Evolutionary conservation across 192 early-diverging fungal species (phyloP), one percentile per base, ranked within the genome.

Genomic region (Umbelopsis isabellina): DNA sequence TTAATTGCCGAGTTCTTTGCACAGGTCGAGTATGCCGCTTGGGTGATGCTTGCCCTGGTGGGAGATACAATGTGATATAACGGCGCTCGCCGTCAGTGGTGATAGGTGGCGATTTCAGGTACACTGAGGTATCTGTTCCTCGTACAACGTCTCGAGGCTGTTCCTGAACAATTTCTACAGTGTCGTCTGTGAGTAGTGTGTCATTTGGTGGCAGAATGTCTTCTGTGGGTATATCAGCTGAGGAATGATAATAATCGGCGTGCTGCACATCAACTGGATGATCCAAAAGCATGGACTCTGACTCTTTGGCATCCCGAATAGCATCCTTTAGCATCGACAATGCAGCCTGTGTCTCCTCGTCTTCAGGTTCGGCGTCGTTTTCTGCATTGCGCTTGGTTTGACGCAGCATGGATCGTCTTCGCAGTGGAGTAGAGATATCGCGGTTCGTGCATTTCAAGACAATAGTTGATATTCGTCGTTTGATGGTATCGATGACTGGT

Each of bases 371-470:
- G 2, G 16, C 27, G 13, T 35, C 55, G 1, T 61, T 30, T 1
- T 61, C 55, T 5, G 12, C 3, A 3, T 12, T 15, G 4, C 13
- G 25, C n/a, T 35, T 61, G 0, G 6, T 30, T 35, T 61, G 2
- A 30, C 55, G 25, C 30, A 61, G 13, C 15, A 61, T 35, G 33
- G 55, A 61, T 61, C 55, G 25, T n/a, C 55, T 25, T 13, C 55
- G 55, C 2, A 61, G 18, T 61, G 55, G 55, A 35, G 55, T 61
- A 8, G 55, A 33, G 21, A 61, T 61, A 30, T 61, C 55, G 8
- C 55, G 55, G 5, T 61, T 61, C 3, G 55, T 61, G 30, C 55
- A 61, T 18, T 61, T 61, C 15, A 61, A 61, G 13, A 61, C 55
- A 18, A 61, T 61, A 6, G 55, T 61, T 2, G 55, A 61, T 27